Evolutionary conservation across 306 rosid species (phyloP), one percentile per base, ranked within the genome.

Genomic region (Dalbergia cultrata): DNA sequence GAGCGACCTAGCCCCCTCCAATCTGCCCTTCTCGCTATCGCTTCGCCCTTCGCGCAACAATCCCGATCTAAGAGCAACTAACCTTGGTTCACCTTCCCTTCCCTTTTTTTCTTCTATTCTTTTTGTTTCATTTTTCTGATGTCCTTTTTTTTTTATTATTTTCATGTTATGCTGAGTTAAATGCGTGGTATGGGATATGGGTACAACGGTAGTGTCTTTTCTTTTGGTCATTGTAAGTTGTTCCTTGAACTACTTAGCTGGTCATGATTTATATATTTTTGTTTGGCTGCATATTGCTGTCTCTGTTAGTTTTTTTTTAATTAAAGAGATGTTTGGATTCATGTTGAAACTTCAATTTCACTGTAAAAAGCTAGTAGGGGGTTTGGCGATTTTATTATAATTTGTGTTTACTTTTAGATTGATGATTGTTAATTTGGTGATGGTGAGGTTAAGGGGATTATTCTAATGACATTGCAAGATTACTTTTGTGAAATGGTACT

Each of bases 351-450:
- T 33, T 18, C 7, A 67, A 45, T 74, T 67, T 59, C 5, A 13
- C 34, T 13, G 14, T 37, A 7, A 39, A 14, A n/a, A 33, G 47
- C 4, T 45, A 1, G 50, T 60, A 49, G 72, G 18, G 49, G 85
- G 77, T 74, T 57, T 67, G 18, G 12, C 9, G 5, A n/a, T 72
- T 49, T 14, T 2, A 3, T 47, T 47, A 47, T 35, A 17, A 4
- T 47, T 35, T 57, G 41, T 14, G 18, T 17, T 34, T 66, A 31
- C 59, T 35, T 35, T 72, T 72, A 52, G 7, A 47, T 1, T 66
- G 68, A 49, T 21, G 80, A 39, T 74, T 71, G 41, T 70, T 22
- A 82, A 5, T 8, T 61, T 59, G 67, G 9, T 49, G 77, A 54
- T 69, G 47, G 10, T 60, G 77, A 14, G 26, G 61, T 35, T 34